Conservation (phyloP, 768 basidiomycete species). For the Leucogyrophana mollusca region DNA sequence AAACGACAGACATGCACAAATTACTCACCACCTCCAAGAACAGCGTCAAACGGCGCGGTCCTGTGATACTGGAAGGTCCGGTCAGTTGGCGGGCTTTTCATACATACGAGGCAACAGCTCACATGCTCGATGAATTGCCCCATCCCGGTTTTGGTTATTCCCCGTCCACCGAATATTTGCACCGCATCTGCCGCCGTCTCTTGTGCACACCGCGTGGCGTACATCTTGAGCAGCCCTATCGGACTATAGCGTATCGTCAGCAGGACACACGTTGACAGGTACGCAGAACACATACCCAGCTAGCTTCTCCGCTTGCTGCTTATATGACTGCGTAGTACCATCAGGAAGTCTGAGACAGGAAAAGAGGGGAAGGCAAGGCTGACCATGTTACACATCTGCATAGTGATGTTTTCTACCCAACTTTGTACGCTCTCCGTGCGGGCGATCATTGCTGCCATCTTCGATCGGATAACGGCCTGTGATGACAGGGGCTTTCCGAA, state of each 20-base stretch:
- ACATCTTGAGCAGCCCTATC: conserved; percentile 59
- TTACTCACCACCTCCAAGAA: conserved; percentile 22
- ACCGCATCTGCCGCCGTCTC: conserved; percentile 67
- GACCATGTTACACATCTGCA: conserved; percentile 82
- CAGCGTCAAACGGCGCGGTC: conserved; percentile 19
- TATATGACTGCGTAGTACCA: conserved; percentile 47
- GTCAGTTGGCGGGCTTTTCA: conserved; percentile 1
- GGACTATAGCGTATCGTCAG: conserved; percentile 28
- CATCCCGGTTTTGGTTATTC: conserved; percentile 83
- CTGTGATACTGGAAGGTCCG: conserved; percentile 23
- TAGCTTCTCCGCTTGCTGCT: conserved; percentile 62
- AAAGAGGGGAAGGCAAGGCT: conserved; percentile 11
- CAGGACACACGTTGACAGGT: background rate
- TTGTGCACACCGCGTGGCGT: conserved; percentile 50
- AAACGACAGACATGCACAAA: too few species aligned
- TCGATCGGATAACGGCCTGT: conserved; percentile 74
- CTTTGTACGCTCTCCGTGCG: conserved; percentile 71
- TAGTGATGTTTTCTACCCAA: conserved; percentile 79
- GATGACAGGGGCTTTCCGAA: conserved; percentile 70
- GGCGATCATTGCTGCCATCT: conserved; percentile 70
- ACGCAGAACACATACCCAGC: conserved; percentile 49
- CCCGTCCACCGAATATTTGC: conserved; percentile 85
- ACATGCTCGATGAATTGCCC: conserved; percentile 74
- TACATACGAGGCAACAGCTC: conserved; percentile 28
- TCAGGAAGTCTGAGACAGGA: conserved; percentile 10